A percentile compares a stretch with the other conserved stretches of the same genome.
Conservation (phyloP, 78 protist species). For the Polysphondylium violaceum region DNA sequence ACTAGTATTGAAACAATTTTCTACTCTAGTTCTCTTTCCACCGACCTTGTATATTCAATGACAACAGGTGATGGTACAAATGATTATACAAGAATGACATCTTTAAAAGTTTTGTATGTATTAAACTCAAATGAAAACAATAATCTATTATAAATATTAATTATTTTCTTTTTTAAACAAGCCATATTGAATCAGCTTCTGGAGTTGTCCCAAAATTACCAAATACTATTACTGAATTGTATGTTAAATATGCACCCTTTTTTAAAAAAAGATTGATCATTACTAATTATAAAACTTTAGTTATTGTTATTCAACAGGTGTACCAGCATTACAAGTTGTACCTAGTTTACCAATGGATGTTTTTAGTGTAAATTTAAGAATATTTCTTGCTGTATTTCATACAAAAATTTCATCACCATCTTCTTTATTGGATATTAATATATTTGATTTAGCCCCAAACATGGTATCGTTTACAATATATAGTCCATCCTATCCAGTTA, state of each 20-base stretch:
- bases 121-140: too few species aligned
- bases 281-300: background rate
- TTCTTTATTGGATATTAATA: background rate
- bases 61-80: conserved; percentile 5
- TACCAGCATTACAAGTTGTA: too few species aligned
- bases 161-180: too few species aligned
- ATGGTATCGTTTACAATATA: background rate
- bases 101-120: conserved; percentile 4
- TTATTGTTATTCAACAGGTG: background rate
- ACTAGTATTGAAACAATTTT: background rate
- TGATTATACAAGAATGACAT: background rate
- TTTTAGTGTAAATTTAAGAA: background rate
- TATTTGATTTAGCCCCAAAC: background rate
- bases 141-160: too few species aligned
- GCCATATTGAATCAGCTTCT: background rate
- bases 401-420: background rate
- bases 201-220: conserved; percentile 5
- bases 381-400: background rate
- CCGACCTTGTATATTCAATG: background rate
- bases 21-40: background rate
- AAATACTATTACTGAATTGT: background rate
- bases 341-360: conserved; percentile 19
- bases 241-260: background rate
- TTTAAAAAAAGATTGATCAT: background rate
- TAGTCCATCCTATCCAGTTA: background rate